These are phyloP conservation scores for Syzygium syzygioides DNA, from an alignment of 441 rosid species.

Conservation along the genomic window DNA sequence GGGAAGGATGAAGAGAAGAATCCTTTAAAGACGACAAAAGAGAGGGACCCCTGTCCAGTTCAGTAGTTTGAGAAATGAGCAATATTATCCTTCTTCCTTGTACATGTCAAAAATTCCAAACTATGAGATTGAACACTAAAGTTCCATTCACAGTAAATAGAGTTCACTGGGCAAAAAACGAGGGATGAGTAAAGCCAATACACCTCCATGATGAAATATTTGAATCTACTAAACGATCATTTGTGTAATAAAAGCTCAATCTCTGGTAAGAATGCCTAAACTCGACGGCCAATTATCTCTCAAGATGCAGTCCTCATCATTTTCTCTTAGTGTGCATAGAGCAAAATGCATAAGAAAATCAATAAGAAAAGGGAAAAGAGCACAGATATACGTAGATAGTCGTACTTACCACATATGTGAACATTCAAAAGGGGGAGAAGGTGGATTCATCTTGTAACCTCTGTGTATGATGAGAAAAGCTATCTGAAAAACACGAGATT, in stretches of 20 bases:
- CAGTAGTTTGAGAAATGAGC: constrained; percentile 18
- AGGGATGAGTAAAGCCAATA: neutral
- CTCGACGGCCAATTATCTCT: neutral
- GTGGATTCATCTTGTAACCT: constrained; percentile 98
- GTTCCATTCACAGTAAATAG: neutral
- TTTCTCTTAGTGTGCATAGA: neutral
- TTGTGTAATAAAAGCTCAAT: neutral
- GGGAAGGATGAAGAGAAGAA: constrained; percentile 84
- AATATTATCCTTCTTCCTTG: neutral
- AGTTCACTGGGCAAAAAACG: neutral
- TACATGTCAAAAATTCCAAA: neutral
- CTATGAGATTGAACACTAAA: neutral
- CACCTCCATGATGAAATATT: neutral
- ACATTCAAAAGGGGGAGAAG: constrained; percentile 97
- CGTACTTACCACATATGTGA: constrained; percentile 91
- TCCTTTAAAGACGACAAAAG: constrained; percentile 86
- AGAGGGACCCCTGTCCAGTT: constrained; percentile 84
- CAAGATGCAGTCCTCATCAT: neutral
- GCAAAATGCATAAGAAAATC: neutral
- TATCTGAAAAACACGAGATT: constrained; percentile 63
- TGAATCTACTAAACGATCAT: neutral
- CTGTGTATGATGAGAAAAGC: constrained; percentile 83
- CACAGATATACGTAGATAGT: neutral
- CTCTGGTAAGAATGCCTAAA: neutral
- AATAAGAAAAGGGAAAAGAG: constrained; percentile 2